These are phyloP conservation scores for Sclerotinia subarctica DNA, from an alignment of 2,329 filamentous ascomycete genomes.

Conservation along the genomic window DNA sequence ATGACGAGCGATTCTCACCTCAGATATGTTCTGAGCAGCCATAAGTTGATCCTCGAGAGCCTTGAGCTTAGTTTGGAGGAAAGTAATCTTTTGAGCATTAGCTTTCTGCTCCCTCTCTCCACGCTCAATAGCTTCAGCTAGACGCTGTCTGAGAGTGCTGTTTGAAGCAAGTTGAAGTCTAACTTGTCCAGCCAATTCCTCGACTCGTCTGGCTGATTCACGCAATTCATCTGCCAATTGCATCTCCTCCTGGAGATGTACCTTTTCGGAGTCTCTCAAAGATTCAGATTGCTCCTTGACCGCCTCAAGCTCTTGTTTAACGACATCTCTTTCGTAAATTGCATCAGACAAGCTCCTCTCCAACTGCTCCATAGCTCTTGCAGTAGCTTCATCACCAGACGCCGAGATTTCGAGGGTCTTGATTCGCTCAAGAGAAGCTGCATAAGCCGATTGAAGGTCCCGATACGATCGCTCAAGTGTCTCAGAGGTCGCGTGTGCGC, in stretches of 20 bases:
- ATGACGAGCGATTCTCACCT: conserved; percentile 77
- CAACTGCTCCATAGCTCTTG: conserved; percentile 60
- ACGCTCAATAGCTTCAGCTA: conserved; percentile 74
- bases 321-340: conserved; percentile 69
- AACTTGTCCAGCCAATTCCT: conserved; percentile 75
- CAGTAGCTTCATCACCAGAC: conserved; percentile 55
- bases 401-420: conserved; percentile 57
- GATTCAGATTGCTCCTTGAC: conserved; percentile 60
- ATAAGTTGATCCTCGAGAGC: conserved; percentile 80
- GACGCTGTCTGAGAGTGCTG: conserved; percentile 67
- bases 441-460: conserved; percentile 70
- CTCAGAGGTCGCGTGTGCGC: conserved; percentile 60
- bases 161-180: conserved; percentile 79
- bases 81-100: conserved; percentile 78
- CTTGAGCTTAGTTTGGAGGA: conserved; percentile 77
- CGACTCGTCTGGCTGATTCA: conserved; percentile 71
- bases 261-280: conserved; percentile 55
- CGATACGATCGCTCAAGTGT: conserved; percentile 72
- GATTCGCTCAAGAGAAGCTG: conserved; percentile 63
- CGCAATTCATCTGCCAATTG: conserved; percentile 67
- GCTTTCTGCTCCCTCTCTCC: conserved; percentile 80
- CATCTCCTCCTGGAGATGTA: conserved; percentile 57
- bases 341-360: conserved; percentile 67
- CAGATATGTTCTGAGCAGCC: conserved; percentile 77
- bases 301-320: conserved; percentile 59